A percentile compares a stretch with the other conserved stretches of the same genome.
phyloP scores from a whole-genome alignment of 2,329 filamentous ascomycete species.

The Nothomitra cinnamomea region DNA sequence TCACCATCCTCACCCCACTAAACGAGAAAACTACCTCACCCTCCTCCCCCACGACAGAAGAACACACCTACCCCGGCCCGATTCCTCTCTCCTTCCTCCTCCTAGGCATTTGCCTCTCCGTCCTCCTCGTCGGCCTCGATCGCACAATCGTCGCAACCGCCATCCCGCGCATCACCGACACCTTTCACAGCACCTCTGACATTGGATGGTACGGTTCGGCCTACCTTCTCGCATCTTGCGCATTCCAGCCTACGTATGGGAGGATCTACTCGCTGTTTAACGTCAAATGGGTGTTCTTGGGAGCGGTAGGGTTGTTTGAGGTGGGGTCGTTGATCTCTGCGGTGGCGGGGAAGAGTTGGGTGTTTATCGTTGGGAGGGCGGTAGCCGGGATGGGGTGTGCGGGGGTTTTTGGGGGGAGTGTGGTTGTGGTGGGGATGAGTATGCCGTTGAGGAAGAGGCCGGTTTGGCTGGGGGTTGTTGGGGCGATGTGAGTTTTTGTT shows the following conservation, averaged over 20 bases:
- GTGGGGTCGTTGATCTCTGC: constrained; percentile 37
- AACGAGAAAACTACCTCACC: no score
- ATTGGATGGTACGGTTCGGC: constrained; percentile 5
- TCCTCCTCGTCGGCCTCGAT: no score
- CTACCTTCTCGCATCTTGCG: constrained; percentile 24
- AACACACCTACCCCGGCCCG: no score
- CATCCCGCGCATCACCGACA: constrained; percentile 1
- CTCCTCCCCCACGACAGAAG: no score
- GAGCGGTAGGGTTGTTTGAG: constrained; percentile 28
- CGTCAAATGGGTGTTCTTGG: constrained; percentile 34
- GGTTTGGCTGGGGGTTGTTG: constrained; percentile 22
- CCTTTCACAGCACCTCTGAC: constrained; percentile 2
- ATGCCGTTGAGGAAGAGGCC: constrained; percentile 26
- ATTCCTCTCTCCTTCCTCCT: no score
- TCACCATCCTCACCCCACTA: no score
- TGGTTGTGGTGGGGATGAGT: constrained; percentile 25
- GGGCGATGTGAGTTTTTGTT: constrained; percentile 24
- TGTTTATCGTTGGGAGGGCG: constrained; percentile 38
- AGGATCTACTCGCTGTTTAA: constrained; percentile 44
- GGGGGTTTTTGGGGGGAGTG: constrained; percentile 33
- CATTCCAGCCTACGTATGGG: constrained; percentile 29
- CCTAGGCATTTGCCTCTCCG: no score
- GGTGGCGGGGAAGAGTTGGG: constrained; percentile 28
- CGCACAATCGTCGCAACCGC: constrained; percentile 6
- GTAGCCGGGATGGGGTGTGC: constrained; percentile 36